Base-by-base conservation (phyloP, 345 rosid genomes). In the Barbarea vulgaris region DNA sequence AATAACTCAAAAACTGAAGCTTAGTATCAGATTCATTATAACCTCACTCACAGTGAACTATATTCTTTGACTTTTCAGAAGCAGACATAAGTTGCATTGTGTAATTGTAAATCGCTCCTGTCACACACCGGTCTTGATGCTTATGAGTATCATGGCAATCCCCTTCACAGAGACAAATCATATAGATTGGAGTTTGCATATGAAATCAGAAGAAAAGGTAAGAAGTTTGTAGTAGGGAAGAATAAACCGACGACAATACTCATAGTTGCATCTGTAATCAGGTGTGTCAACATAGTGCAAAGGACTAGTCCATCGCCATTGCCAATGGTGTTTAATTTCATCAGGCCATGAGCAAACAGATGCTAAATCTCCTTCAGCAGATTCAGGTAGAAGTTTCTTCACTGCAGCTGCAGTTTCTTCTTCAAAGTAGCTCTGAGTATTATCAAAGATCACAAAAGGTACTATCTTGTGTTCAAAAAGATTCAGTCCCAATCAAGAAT, bases 321-420 rank as follows among this genome's bases (percentile, higher is more conserved):
- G 88, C 66, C 73, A 88, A 51, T 67, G 55, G 60, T 70, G 73
- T 36, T 90, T 86, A 28, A 95, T 73, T 64, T 87, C 81, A 83
- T 95, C 99, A 15, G 99, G 46, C 97, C 99, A 95, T 12, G 99
- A 82, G 80, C 98, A 95, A 44, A 95, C 89, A 63, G 91, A 74
- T 47, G 98, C 97, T 74, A 95, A 82, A 75, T 95, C 94, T 33
- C 96, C 99, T 53, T 83, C 83, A 41, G 98, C 91, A 10, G 85
- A 95, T 70, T 72, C 88, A 7, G 98, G 98, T 25, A 95, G 81
- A 76, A 95, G 83, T 28, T 83, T 83, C 70, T 84, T 89, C 37
- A 89, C 88, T 0, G 87, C 86, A 77, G 86, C 96, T 64, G 56
- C 37, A 60, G 94, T 86, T 70, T 87, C 97, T 63, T 85, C 84